Evolutionary conservation across 2,329 filamentous ascomycete genomes (phyloP), one percentile per base, ranked within the genome.

Genomic region (Bertia moriformis): DNA sequence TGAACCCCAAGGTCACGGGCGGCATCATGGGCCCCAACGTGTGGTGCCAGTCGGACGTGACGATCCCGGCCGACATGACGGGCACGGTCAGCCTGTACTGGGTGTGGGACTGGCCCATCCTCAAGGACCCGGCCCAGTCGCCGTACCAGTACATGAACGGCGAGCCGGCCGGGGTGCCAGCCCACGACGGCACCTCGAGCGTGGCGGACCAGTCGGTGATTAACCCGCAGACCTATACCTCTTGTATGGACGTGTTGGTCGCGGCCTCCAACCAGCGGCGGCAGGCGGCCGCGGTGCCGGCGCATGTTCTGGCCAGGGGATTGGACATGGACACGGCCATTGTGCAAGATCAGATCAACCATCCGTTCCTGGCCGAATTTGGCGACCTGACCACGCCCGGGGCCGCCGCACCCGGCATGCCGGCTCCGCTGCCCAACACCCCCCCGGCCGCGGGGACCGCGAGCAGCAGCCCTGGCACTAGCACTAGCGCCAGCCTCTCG

Each of bases 81-180:
- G 56, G 65, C 7, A 75, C 75, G 35, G 84, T 88, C 55, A 89
- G 86, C 3, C 61, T 94, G 39, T 93, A 94, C 66, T 96, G 89
- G 89, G 79, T 95, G 36, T 96, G 91, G 91, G 82, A 93, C 57
- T 98, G 87, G 85, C 79, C 81, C 2, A 78, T 27, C 22, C 22
- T 27, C 22, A 10, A 7, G n/a, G 22, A 27, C n/a, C 22, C 22
- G 7, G n/a, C 7, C 7, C 22, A 27, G 22, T n/a, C n/a, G 7
- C 22, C 22, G n/a, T 27, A 27, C 22, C 7, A 27, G 7, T 27
- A 27, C 22, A n/a, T n/a, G n/a, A n/a, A n/a, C n/a, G n/a, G n/a
- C n/a, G n/a, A n/a, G n/a, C n/a, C n/a, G n/a, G n/a, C n/a, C n/a
- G n/a, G n/a, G n/a, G n/a, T n/a, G n/a, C n/a, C n/a, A n/a, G n/a